Conservation (phyloP, 2,329 filamentous ascomycete genomes). For the Cercospora beticola region DNA sequence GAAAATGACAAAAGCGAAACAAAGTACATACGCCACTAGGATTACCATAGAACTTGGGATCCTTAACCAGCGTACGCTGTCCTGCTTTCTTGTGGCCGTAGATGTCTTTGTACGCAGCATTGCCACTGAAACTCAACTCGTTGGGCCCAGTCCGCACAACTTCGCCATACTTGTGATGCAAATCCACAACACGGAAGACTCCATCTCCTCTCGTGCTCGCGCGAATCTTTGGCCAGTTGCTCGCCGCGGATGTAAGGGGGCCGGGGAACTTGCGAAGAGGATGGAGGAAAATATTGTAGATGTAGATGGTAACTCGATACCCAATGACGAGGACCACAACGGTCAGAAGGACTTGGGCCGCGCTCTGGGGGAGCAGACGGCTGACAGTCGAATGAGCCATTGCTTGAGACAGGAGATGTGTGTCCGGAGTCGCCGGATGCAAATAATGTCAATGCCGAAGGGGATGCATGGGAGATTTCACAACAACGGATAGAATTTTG, state of each 20-base stretch:
- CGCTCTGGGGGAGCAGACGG: neutral
- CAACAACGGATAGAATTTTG: neutral
- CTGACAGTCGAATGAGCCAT: neutral
- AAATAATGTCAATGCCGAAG: neutral
- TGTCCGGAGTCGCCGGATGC: neutral
- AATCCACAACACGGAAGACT: neutral
- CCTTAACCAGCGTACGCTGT: slow-evolving; percentile 7
- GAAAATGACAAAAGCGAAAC: neutral
- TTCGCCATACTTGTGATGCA: slow-evolving; percentile 42
- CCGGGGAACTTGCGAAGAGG: slow-evolving; percentile 6
- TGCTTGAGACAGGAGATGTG: neutral
- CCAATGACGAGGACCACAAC: neutral
- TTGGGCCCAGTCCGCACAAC: slow-evolving; percentile 47
- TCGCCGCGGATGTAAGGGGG: neutral
- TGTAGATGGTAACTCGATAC: neutral
- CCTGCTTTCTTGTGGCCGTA: slow-evolving; percentile 20
- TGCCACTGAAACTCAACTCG: slow-evolving; percentile 48
- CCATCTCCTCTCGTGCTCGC: neutral
- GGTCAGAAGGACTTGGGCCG: neutral
- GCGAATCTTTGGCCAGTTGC: neutral
- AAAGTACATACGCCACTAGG: neutral
- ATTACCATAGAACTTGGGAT: slow-evolving; percentile 23
- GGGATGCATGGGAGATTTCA: neutral
- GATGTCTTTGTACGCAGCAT: slow-evolving; percentile 47
- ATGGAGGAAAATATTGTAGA: slow-evolving; percentile 6